Percentiles rank a stretch among this genome's conserved stretches.
Conservation (phyloP, 371 early-diverging fungal genomes). For the Mortierella sp. region DNA sequence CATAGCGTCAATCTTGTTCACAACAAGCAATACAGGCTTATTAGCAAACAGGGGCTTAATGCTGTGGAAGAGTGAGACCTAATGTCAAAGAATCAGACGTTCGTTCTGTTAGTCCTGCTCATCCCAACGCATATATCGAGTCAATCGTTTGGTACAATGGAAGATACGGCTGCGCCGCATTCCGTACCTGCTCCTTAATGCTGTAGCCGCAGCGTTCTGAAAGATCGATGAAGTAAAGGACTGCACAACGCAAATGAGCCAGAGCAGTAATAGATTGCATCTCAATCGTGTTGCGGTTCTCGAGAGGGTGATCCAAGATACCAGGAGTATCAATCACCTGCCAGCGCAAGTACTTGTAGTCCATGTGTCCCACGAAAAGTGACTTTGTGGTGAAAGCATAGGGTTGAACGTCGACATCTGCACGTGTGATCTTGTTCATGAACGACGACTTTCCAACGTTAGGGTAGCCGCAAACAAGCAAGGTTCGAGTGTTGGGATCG, state of each 20-base stretch:
- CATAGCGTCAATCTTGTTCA: constrained; percentile 98
- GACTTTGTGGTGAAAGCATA: constrained; percentile 99
- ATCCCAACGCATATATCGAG: no score
- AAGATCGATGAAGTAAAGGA: constrained; percentile 99
- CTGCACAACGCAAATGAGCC: constrained; percentile 98
- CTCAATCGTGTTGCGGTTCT: constrained; percentile 99
- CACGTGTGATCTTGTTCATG: constrained; percentile 99
- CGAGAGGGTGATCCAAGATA: constrained; percentile 99
- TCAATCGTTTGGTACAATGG: no score
- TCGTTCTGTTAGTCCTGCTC: not conserved
- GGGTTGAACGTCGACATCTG: constrained; percentile 99
- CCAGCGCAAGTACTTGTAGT: constrained; percentile 99
- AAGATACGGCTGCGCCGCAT: not conserved
- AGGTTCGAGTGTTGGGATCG: constrained; percentile 99
- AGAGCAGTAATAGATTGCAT: constrained; percentile 99
- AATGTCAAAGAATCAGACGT: not conserved
- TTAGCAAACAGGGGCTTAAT: constrained; percentile 99
- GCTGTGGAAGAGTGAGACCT: constrained; percentile 90
- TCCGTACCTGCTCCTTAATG: constrained; percentile 87
- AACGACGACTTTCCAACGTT: constrained; percentile 99
- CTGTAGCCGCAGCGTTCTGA: constrained; percentile 99
- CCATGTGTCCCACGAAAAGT: constrained; percentile 99
- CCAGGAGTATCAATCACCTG: constrained; percentile 99
- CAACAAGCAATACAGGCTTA: constrained; percentile 96
- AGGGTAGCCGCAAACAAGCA: constrained; percentile 99